Conservation (phyloP, 2,329 filamentous ascomycete genomes). For the Trichoderma koningii region DNA sequence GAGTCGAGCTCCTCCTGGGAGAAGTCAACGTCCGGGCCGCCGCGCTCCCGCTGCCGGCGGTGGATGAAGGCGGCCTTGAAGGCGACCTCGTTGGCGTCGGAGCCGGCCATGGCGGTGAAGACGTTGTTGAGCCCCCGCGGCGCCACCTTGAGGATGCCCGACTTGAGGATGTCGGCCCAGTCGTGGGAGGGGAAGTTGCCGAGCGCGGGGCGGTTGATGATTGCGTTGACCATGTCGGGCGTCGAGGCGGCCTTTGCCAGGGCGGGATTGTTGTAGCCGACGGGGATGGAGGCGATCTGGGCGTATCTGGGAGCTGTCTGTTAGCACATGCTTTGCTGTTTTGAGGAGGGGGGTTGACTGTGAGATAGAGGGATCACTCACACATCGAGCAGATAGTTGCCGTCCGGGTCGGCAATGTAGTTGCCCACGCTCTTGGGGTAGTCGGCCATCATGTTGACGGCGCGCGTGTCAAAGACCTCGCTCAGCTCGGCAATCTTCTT, state of each 20-base stretch:
- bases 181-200: constrained; percentile 88
- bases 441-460: constrained; percentile 79
- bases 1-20: constrained; percentile 72
- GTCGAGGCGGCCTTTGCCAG: constrained; percentile 70
- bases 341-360: no score
- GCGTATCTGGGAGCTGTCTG: constrained; percentile 61
- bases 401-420: constrained; percentile 74
- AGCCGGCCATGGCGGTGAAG: constrained; percentile 86
- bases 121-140: constrained; percentile 84
- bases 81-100: constrained; percentile 90
- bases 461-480: constrained; percentile 81
- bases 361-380: constrained; percentile 47
- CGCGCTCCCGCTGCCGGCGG: constrained; percentile 77
- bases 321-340: neutral
- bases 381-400: constrained; percentile 73
- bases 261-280: constrained; percentile 88
- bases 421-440: constrained; percentile 77
- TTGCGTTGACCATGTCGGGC: constrained; percentile 74
- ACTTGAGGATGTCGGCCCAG: constrained; percentile 78
- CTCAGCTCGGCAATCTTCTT: constrained; percentile 69
- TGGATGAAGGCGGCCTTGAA: constrained; percentile 98
- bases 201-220: constrained; percentile 87
- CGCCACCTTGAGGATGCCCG: constrained; percentile 78
- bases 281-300: constrained; percentile 88
- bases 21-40: constrained; percentile 76